These are phyloP conservation scores for Colletotrichum tamarilloi DNA, from an alignment of 2,329 filamentous ascomycete genomes.

Conservation along the genomic window DNA sequence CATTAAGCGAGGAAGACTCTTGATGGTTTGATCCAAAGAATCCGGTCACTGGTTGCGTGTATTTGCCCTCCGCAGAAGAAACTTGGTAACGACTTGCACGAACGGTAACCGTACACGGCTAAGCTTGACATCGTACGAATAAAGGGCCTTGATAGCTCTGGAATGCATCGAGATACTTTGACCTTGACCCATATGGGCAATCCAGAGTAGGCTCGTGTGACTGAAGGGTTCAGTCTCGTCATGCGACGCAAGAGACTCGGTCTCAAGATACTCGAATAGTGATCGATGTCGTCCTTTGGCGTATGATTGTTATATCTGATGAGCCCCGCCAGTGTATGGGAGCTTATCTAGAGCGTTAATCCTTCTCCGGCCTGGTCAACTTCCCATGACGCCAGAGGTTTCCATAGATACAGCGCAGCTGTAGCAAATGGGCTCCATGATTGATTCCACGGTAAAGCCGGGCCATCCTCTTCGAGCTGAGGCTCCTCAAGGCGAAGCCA, in stretches of 20 bases:
- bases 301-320: not conserved
- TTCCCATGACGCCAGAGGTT: not conserved
- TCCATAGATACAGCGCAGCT: not conserved
- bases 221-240: not conserved
- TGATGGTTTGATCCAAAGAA: not conserved
- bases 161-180: not conserved
- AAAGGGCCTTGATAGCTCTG: too few relatives aligned
- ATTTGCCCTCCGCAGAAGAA: not conserved
- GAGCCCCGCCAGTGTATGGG: not conserved
- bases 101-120: accelerated
- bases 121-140: not conserved
- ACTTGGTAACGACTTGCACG: not conserved
- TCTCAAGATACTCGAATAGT: slow-evolving; percentile 1
- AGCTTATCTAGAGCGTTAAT: not conserved
- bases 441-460: not conserved
- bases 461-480: not conserved
- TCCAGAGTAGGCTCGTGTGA: not conserved
- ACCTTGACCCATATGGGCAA: not conserved
- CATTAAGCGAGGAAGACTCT: not conserved
- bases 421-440: not conserved
- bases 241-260: not conserved
- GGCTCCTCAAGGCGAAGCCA: slow-evolving; percentile 7
- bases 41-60: not conserved
- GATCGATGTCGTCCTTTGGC: not conserved
- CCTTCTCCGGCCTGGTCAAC: not conserved